Evolutionary conservation across 1,284 basidiomycete species (phyloP), one percentile per base, ranked within the genome.

Genomic region (Cryptococcus sp.): DNA sequence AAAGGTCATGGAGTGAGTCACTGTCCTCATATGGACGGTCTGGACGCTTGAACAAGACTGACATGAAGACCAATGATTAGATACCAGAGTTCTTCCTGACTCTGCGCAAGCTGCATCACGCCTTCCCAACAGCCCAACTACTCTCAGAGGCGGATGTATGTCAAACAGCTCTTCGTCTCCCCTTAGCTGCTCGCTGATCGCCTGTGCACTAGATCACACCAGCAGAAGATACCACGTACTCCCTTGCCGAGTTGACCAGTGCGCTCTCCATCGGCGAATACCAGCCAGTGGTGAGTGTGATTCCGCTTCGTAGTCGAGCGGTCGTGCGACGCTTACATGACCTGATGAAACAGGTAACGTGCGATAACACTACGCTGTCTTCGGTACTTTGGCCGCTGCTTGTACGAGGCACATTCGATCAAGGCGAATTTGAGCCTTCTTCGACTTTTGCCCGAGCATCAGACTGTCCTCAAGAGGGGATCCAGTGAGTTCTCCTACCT

Each of bases 381-480:
- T 59, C 68, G 3, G 61, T 78, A 3, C 62, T 56, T 17, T 79
- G 75, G 74, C 75, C 77, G 15, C 42, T 79, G 1, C 41, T 65
- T 46, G 62, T 71, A 15, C 51, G 60, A 6, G 75, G 75, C 8
- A 62, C 59, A 25, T 75, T 77, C 55, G 69, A 76, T 46, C 56
- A 53, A 23, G 71, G 61, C 1, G 35, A 57, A 7, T 76, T 77
- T 54, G 60, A 64, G 5, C 57, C 76, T 16, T 65, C 72, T 5
- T 31, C 40, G 1, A 45, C 35, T 1, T 62, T 52, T 13, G 27
- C 55, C 2, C 48, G 27, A 17, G 5, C 35, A 22, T 69, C 69
- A 10, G 73, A 67, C 50, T 79, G 78, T 56, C 78, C 78, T 1
- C 19, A 48, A 0, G 75, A 76, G 17, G 77, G 76, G 4, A 77